phyloP scores from a whole-genome alignment of 148 eudicot genomes.

The Nyssa sinensis region DNA sequence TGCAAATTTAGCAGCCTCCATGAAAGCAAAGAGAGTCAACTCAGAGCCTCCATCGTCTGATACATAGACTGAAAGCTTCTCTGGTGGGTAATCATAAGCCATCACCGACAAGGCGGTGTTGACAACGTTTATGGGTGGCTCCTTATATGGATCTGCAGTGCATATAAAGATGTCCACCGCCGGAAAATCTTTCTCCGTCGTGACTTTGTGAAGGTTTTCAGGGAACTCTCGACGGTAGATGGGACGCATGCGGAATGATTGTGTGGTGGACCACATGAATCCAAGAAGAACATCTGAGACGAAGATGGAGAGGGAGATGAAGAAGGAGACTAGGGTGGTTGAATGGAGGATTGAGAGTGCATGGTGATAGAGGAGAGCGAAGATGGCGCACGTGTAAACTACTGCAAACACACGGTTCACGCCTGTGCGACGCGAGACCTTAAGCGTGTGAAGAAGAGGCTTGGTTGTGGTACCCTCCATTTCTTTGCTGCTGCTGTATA shows the following conservation, averaged over 20 bases:
- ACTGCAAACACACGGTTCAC: slow-evolving; percentile 56
- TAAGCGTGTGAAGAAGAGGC: slow-evolving; percentile 35
- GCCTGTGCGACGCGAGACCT: slow-evolving; percentile 28
- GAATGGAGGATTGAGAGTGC: slow-evolving; percentile 25
- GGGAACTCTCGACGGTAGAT: slow-evolving; percentile 40
- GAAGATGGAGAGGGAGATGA: slow-evolving; percentile 31
- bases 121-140: slow-evolving; percentile 72
- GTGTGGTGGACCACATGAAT: slow-evolving; percentile 55
- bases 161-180: slow-evolving; percentile 70
- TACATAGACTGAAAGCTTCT: slow-evolving; percentile 74
- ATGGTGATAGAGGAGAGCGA: slow-evolving; percentile 54
- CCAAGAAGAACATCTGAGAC: slow-evolving; percentile 53
- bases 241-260: slow-evolving; percentile 57
- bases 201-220: slow-evolving; percentile 34
- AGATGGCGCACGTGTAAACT: slow-evolving; percentile 45
- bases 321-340: slow-evolving; percentile 13
- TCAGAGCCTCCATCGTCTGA: slow-evolving; percentile 89
- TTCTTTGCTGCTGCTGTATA: not conserved
- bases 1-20: slow-evolving; percentile 75
- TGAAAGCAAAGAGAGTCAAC: slow-evolving; percentile 64
- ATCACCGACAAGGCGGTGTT: slow-evolving; percentile 82
- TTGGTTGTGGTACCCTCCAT: slow-evolving; percentile 12
- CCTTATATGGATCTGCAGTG: slow-evolving; percentile 83
- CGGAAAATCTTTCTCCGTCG: slow-evolving; percentile 32
- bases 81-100: slow-evolving; percentile 75